Evolutionary conservation across 2,329 filamentous ascomycete genomes (phyloP).

Genomic region (Bipolaris gigantea): DNA sequence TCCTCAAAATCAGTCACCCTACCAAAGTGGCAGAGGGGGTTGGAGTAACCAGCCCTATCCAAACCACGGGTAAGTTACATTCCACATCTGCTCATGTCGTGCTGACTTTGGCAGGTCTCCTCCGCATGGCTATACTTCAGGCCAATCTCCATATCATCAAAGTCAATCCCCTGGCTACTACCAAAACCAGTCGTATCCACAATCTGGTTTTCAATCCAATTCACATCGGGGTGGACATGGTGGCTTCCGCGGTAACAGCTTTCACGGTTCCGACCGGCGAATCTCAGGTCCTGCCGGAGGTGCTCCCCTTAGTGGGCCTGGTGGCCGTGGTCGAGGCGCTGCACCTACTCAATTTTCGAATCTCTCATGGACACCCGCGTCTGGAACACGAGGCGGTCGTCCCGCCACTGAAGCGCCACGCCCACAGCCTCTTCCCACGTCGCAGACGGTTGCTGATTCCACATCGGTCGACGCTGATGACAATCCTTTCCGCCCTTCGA

Average conservation of each 20-base stretch:
- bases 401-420: slow-evolving; percentile 45
- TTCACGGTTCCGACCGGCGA: slow-evolving; percentile 47
- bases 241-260: slow-evolving; percentile 62
- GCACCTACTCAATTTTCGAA: slow-evolving; percentile 61
- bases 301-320: slow-evolving; percentile 45
- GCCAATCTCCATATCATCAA: slow-evolving; percentile 57
- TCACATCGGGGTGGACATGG: slow-evolving; percentile 56
- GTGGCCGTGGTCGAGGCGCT: slow-evolving; percentile 58
- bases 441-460: slow-evolving; percentile 23
- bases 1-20: slow-evolving; percentile 64
- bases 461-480: slow-evolving; percentile 57
- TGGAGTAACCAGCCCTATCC: slow-evolving; percentile 53
- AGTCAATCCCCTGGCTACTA: slow-evolving; percentile 52
- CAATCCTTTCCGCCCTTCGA: slow-evolving; percentile 64
- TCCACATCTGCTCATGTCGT: neutral
- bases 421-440: slow-evolving; percentile 21
- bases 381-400: slow-evolving; percentile 57
- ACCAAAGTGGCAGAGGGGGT: slow-evolving; percentile 57
- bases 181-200: slow-evolving; percentile 57
- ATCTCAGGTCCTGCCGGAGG: slow-evolving; percentile 48
- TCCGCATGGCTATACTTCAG: slow-evolving; percentile 61
- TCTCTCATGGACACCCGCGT: slow-evolving; percentile 69
- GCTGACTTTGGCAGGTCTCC: slow-evolving; percentile 46
- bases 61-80: slow-evolving; percentile 53
- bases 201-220: slow-evolving; percentile 55